phyloP scores from a whole-genome alignment of 148 eudicot genomes.

The Pharnaceum exiguum region DNA sequence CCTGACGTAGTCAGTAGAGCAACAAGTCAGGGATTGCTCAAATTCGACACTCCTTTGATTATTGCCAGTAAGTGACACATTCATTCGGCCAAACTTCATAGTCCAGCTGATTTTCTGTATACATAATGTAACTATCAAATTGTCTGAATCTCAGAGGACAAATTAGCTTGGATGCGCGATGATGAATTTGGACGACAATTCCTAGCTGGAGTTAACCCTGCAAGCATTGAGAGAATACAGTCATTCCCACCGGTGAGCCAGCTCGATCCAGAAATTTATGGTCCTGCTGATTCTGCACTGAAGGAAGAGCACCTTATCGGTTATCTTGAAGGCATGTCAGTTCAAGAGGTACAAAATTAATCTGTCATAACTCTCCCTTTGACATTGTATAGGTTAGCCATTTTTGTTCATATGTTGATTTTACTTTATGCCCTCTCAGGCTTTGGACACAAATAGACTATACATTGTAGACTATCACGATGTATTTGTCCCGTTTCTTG shows the following conservation, averaged over 20 bases:
- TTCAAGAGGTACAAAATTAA: constrained; percentile 53
- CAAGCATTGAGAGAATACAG: constrained; percentile 62
- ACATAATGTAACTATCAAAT: background rate
- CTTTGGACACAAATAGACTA: constrained; percentile 68
- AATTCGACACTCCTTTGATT: constrained; percentile 75
- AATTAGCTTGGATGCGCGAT: constrained; percentile 87
- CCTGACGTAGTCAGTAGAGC: constrained; percentile 53
- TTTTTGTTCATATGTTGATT: background rate
- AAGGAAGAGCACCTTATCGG: constrained; percentile 73
- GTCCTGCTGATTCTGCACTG: constrained; percentile 73
- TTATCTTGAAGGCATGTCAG: constrained; percentile 76
- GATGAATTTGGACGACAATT: constrained; percentile 95
- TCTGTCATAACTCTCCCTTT: background rate
- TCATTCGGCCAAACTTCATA: too few species aligned
- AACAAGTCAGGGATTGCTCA: constrained; percentile 64
- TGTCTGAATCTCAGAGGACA: constrained; percentile 60
- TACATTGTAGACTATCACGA: constrained; percentile 84
- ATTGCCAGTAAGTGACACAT: constrained; percentile 47
- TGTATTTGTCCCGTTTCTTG: constrained; percentile 75
- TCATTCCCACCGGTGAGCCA: constrained; percentile 78
- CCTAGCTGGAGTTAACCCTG: constrained; percentile 88
- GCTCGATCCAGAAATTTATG: constrained; percentile 70
- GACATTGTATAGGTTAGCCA: background rate
- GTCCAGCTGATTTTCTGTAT: background rate
- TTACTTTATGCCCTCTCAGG: constrained; percentile 35